These are phyloP conservation scores for Cyberlindnera mrakii DNA, from an alignment of 805 yeast genomes.

Conservation along the genomic window DNA sequence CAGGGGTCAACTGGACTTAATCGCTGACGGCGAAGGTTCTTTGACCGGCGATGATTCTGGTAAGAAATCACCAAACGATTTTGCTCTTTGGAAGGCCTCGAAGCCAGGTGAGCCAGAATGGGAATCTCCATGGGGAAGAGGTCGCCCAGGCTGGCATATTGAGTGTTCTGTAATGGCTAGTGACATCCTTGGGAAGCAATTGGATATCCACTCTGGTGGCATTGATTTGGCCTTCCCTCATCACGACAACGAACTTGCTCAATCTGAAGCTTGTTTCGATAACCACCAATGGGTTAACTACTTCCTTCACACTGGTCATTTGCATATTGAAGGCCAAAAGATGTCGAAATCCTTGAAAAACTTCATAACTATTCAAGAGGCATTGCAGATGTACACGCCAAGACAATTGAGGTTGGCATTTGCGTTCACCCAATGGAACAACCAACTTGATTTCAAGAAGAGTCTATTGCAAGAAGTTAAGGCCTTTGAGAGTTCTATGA, in stretches of 20 bases:
- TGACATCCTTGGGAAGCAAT: constrained; percentile 71
- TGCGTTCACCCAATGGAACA: constrained; percentile 89
- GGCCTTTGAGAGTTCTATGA: constrained; percentile 65
- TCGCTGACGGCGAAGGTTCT: constrained; percentile 94
- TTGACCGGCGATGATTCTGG: constrained; percentile 47
- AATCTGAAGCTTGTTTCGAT: constrained; percentile 87
- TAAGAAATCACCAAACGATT: constrained; percentile 75
- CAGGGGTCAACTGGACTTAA: constrained; percentile 77
- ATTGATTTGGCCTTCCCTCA: constrained; percentile 97
- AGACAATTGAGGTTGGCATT: constrained; percentile 89
- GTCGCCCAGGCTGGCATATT: constrained; percentile 99
- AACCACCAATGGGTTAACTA: constrained; percentile 95
- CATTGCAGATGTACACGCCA: constrained; percentile 60
- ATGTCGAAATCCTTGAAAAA: constrained; percentile 95
- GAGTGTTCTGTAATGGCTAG: constrained; percentile 99
- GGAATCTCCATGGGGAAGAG: constrained; percentile 94
- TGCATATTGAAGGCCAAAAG: constrained; percentile 97
- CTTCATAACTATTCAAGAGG: constrained; percentile 91
- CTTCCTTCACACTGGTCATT: constrained; percentile 93
- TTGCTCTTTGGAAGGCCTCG: constrained; percentile 94
- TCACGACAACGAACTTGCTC: constrained; percentile 97
- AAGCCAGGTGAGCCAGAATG: constrained; percentile 97
- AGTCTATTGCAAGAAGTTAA: constrained; percentile 70
- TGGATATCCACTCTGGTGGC: constrained; percentile 97
- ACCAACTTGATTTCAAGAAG: constrained; percentile 87